A percentile compares a stretch with the other conserved stretches of the same genome.
Evolutionary conservation across 1,284 basidiomycete species (phyloP).

Genomic region (Melampsora americana): DNA sequence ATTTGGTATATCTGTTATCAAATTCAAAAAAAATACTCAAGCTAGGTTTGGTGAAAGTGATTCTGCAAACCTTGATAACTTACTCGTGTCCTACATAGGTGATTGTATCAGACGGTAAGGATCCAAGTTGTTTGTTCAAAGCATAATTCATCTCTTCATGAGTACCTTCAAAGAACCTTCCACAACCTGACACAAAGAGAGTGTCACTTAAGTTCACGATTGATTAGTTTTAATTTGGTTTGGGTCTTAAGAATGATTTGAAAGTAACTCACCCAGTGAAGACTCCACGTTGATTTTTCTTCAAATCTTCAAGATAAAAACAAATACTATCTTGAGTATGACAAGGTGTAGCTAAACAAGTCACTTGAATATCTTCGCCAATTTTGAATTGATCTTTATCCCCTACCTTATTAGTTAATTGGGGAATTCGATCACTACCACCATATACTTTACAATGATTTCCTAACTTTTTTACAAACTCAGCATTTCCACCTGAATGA

Average conservation of each 20-base stretch:
- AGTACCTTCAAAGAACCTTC: constrained; percentile 94
- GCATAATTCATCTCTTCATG: constrained; percentile 78
- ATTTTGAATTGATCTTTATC: constrained; percentile 73
- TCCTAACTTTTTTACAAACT: constrained; percentile 55
- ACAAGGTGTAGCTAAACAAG: constrained; percentile 75
- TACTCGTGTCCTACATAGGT: constrained; percentile 93
- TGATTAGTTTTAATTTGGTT: too few relatives aligned
- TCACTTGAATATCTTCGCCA: constrained; percentile 61
- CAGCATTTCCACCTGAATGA: constrained; percentile 79
- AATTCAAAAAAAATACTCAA: constrained; percentile 32
- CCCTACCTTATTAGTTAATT: constrained; percentile 69
- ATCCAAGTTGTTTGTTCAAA: constrained; percentile 65
- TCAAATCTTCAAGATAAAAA: constrained; percentile 69
- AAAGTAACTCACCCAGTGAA: constrained; percentile 69
- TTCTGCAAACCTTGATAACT: constrained; percentile 57
- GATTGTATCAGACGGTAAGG: constrained; percentile 74
- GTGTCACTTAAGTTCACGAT: constrained; percentile 64
- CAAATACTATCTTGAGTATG: constrained; percentile 96
- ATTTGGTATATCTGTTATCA: constrained; percentile 48
- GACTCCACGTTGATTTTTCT: constrained; percentile 66
- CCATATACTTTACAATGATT: constrained; percentile 74
- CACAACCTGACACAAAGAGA: constrained; percentile 87
- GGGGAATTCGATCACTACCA: constrained; percentile 69
- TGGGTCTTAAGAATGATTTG: not conserved
- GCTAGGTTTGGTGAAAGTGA: constrained; percentile 26